These are phyloP conservation scores for Aspergillus sp. DNA, from an alignment of 2,329 filamentous ascomycete species.

Conservation along the genomic window DNA sequence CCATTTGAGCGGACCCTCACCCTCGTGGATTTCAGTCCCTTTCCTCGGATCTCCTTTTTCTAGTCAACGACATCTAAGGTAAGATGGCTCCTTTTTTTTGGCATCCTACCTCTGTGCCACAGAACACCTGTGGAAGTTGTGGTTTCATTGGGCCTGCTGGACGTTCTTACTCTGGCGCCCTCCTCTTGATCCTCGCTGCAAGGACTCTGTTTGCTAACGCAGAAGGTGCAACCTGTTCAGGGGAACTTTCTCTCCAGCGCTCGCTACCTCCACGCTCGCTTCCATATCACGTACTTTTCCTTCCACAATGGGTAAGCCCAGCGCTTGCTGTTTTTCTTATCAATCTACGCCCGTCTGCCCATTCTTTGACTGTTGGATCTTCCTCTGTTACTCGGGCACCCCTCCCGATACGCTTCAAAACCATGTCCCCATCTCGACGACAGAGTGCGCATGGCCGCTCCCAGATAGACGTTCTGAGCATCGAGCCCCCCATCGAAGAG, in stretches of 20 bases:
- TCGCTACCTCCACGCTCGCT: slow-evolving; percentile 27
- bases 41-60: slow-evolving; percentile 13
- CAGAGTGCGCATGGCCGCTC: slow-evolving; percentile 19
- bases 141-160: slow-evolving; percentile 8
- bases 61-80: slow-evolving; percentile 17
- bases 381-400: not conserved
- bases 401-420: slow-evolving; percentile 13
- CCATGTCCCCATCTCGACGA: slow-evolving; percentile 17
- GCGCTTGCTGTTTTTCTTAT: slow-evolving; percentile 13
- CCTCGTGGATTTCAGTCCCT: slow-evolving; percentile 10
- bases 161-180: slow-evolving; percentile 9
- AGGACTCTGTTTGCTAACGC: slow-evolving; percentile 22
- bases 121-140: slow-evolving; percentile 10
- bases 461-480: slow-evolving; percentile 11
- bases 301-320: slow-evolving; percentile 42
- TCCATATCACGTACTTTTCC: slow-evolving; percentile 19
- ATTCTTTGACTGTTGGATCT: slow-evolving; percentile 3
- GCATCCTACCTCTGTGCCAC: slow-evolving; percentile 10
- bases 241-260: slow-evolving; percentile 29
- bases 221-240: slow-evolving; percentile 24
- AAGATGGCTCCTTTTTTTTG: slow-evolving; percentile 7
- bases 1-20: slow-evolving; percentile 8
- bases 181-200: slow-evolving; percentile 17
- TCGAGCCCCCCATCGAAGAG: slow-evolving; percentile 3
- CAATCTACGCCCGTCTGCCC: slow-evolving; percentile 11